These are phyloP conservation scores for Colletotrichum sp. DNA, from an alignment of 2,329 filamentous ascomycete genomes.

Conservation along the genomic window DNA sequence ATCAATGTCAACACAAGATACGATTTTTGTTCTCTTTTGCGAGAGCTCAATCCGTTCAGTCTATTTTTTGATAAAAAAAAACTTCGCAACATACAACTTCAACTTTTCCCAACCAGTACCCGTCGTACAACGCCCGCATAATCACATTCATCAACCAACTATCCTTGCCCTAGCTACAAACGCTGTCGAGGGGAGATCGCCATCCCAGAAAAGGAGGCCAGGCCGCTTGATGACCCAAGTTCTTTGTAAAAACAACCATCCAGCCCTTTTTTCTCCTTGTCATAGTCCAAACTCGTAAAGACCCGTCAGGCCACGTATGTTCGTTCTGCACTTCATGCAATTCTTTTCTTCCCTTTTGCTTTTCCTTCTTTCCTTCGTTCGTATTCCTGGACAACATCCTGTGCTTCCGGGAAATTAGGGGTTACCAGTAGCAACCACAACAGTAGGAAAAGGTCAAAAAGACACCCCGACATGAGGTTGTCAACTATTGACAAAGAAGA, in stretches of 20 bases:
- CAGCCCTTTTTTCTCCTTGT: background rate
- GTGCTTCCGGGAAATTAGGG: background rate
- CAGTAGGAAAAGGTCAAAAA: background rate
- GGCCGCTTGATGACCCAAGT: background rate
- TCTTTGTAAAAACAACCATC: background rate
- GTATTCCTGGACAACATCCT: background rate
- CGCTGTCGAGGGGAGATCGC: background rate
- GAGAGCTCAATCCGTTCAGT: background rate
- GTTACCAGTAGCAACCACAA: background rate
- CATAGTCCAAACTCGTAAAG: conserved; percentile 9
- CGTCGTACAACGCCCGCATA: conserved; percentile 1
- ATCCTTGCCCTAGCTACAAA: background rate
- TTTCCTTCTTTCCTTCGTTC: background rate
- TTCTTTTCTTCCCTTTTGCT: background rate
- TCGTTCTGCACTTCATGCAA: background rate
- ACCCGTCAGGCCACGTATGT: background rate
- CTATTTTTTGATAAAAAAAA: background rate
- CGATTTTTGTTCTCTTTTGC: background rate
- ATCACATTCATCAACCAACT: conserved; percentile 1
- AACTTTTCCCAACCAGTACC: conserved; percentile 15
- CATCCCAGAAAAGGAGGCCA: background rate
- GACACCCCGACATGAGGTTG: background rate
- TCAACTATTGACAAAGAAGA: background rate
- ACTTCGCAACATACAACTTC: background rate
- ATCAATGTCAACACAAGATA: background rate